A percentile compares a stretch with the other conserved stretches of the same genome.
Conservation (phyloP, 2,329 filamentous ascomycete species). For the Arachnomyces sp. region DNA sequence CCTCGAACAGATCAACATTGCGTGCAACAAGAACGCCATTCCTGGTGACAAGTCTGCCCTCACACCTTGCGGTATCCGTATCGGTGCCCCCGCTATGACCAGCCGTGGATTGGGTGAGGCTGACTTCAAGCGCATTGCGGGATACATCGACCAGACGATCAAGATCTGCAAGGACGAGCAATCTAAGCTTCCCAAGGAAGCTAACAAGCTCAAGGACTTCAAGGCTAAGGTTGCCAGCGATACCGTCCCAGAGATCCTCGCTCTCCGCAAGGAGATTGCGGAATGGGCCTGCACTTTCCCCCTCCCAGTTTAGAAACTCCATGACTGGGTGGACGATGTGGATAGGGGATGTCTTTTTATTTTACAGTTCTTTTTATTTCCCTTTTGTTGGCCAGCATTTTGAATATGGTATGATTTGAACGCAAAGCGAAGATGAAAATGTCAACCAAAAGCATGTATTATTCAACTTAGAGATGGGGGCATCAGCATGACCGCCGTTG, state of each 20-base stretch:
- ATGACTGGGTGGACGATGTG: not conserved
- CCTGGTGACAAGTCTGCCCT: constrained; percentile 96
- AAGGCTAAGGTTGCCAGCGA: constrained; percentile 79
- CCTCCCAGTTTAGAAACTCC: constrained; percentile 53
- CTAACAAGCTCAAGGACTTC: constrained; percentile 99
- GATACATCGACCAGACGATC: constrained; percentile 83
- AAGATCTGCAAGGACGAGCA: constrained; percentile 87
- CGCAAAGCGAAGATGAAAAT: constrained; percentile 6
- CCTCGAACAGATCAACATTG: constrained; percentile 96
- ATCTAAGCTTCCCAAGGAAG: constrained; percentile 77
- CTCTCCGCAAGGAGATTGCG: constrained; percentile 80
- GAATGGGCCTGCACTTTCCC: constrained; percentile 85
- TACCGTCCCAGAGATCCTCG: constrained; percentile 70
- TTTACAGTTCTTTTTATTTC: constrained; percentile 4
- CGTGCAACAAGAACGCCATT: constrained; percentile 99
- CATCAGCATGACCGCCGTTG: constrained; percentile 10
- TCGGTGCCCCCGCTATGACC: constrained; percentile 96
- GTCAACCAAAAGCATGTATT: constrained; percentile 6
- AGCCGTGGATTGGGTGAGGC: constrained; percentile 85
- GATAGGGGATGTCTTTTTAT: not conserved
- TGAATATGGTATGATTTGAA: not conserved
- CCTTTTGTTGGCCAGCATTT: not conserved
- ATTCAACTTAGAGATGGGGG: constrained; percentile 13
- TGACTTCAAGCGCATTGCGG: constrained; percentile 83
- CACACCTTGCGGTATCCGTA: constrained; percentile 87